phyloP scores from a whole-genome alignment of 2,329 filamentous ascomycete species.

The Emmonsia crescens region DNA sequence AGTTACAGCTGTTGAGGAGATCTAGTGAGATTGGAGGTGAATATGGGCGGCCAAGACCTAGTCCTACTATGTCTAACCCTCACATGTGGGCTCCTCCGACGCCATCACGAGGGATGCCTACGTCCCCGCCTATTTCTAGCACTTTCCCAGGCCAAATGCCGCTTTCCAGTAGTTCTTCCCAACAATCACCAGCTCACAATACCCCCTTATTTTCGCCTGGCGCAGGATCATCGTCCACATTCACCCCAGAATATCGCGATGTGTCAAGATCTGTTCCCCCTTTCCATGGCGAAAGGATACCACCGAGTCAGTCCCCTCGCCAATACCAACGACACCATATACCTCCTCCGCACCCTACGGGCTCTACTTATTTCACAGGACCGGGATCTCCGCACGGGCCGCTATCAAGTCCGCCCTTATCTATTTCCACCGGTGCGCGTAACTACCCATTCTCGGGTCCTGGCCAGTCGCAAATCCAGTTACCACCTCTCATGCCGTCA shows the following conservation, averaged over 20 bases:
- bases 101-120: constrained; percentile 4
- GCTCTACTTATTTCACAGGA: constrained; percentile 2
- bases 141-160: not conserved
- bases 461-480: constrained; percentile 2
- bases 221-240: not conserved
- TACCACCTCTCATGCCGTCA: constrained; percentile 8
- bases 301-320: constrained; percentile 1
- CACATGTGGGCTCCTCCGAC: constrained; percentile 4
- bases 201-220: not conserved
- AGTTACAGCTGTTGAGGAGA: constrained; percentile 6
- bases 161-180: constrained; percentile 4
- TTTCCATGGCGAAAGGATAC: constrained; percentile 2
- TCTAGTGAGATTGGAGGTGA: constrained; percentile 5
- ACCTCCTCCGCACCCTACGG: not conserved
- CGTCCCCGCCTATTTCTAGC: constrained; percentile 3
- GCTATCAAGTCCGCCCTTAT: not conserved
- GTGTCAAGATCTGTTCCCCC: constrained; percentile 1
- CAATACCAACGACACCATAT: constrained; percentile 3
- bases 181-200: not conserved
- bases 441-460: constrained; percentile 1
- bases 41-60: constrained; percentile 4
- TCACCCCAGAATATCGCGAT: not conserved
- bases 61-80: constrained; percentile 4
- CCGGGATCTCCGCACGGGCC: constrained; percentile 5
- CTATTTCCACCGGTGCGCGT: not conserved